Evolutionary conservation across 2,329 filamentous ascomycete genomes (phyloP), one percentile per base, ranked within the genome.

Genomic region (Endocalyx cinctus): DNA sequence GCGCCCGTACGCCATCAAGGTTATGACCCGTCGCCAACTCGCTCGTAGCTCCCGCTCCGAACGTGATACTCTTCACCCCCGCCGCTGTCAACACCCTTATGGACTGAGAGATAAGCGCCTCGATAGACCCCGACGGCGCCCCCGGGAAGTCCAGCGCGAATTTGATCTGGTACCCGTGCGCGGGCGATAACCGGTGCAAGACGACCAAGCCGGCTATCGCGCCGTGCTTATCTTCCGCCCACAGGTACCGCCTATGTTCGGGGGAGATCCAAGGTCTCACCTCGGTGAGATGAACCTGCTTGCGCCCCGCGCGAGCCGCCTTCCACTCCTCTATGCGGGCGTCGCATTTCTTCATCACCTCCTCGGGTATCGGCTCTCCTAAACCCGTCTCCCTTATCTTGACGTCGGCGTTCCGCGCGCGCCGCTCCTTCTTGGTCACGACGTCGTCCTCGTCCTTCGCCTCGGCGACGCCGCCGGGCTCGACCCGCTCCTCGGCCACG

Each of bases 131-230:
- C 27, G 79, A 86, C n/a, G 89, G 84, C 1, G 88, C 77, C 17
- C 77, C 79, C 0, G 88, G 89, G 70, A 96, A 95, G 61, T 96
- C 87, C 34, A 96, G 78, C n/a, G 84, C 85, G 69, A 92, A 95
- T 67, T 96, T 96, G 56, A 95, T 82, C 66, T 96, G 89, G 79
- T 87, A 94, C 34, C 89, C 89, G 56, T 94, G 78, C 22, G 77
- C 70, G 2, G 87, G 86, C 4, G 84, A 77, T 17, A 96, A 77
- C 58, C 87, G 84, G 33, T 85, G 84, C 50, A 96, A 69, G 7
- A 90, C 81, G n/a, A 90, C 82, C 38, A 96, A 74, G 20, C 84
- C 82, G 26, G 73, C 73, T 36, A 96, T 77, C 39, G 73, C 77
- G 42, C 84, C 84, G 12, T 85, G 74, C 51, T 76, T 72, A 45